phyloP scores from a whole-genome alignment of 225 moss, liverwort and hornwort genomes.

The Sphagnum tenellum region DNA sequence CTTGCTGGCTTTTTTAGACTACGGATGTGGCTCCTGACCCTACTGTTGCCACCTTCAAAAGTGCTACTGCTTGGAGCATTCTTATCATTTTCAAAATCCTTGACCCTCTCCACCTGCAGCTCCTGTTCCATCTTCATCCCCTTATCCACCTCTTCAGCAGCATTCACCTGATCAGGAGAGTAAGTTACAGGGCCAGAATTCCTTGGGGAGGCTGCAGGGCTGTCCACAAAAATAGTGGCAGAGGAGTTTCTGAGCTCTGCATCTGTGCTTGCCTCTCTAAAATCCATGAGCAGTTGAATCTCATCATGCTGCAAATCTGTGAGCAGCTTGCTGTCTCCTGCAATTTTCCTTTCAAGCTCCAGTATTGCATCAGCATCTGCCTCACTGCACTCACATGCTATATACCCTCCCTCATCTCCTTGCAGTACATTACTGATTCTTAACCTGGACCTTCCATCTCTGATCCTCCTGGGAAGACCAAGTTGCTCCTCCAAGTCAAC shows the following conservation, averaged over 20 bases:
- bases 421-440: constrained; percentile 33
- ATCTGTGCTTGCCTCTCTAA: background rate
- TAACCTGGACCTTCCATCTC: constrained; percentile 35
- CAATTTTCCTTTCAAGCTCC: constrained; percentile 31
- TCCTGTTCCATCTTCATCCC: constrained; percentile 21
- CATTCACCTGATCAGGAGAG: too few species aligned
- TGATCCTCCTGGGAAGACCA: constrained; percentile 33
- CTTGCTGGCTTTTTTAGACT: constrained; percentile 12
- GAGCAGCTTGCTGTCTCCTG: constrained; percentile 28
- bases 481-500: constrained; percentile 81
- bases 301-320: constrained; percentile 26
- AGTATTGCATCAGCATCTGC: constrained; percentile 27
- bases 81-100: constrained; percentile 19
- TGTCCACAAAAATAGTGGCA: too few species aligned
- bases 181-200: too few species aligned
- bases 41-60: too few species aligned
- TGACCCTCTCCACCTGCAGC: constrained; percentile 45
- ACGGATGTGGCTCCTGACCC: too few species aligned
- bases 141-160: constrained; percentile 15
- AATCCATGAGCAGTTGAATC: constrained; percentile 28
- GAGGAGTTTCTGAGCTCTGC: too few species aligned
- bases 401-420: constrained; percentile 53
- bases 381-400: constrained; percentile 47
- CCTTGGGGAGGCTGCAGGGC: too few species aligned
- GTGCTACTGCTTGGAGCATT: constrained; percentile 37